These are phyloP conservation scores for Saturnispora dispora DNA, from an alignment of 805 yeast genomes.

Conservation along the genomic window DNA sequence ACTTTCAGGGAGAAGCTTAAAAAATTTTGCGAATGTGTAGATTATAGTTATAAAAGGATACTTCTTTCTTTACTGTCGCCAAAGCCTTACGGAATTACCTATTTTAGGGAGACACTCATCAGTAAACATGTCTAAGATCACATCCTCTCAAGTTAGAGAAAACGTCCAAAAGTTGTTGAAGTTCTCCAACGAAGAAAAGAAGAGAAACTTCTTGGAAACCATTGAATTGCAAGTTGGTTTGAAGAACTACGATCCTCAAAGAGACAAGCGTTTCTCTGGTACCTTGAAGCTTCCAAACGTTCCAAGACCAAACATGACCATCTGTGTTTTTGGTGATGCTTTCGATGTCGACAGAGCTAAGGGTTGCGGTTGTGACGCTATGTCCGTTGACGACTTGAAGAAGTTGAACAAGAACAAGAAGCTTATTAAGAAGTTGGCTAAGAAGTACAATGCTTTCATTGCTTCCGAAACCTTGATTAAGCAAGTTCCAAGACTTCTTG, in stretches of 20 bases:
- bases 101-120: slow-evolving; percentile 66
- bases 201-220: slow-evolving; percentile 99
- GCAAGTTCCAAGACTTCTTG: slow-evolving; percentile 99
- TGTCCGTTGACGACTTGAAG: slow-evolving; percentile 99
- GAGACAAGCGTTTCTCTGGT: slow-evolving; percentile 99
- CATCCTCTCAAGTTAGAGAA: slow-evolving; percentile 91
- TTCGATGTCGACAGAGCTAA: slow-evolving; percentile 99
- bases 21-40: background rate
- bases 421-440: slow-evolving; percentile 98
- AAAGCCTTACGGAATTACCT: slow-evolving; percentile 35
- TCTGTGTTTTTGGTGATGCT: slow-evolving; percentile 99
- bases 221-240: slow-evolving; percentile 99
- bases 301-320: slow-evolving; percentile 99
- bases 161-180: slow-evolving; percentile 87
- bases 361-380: slow-evolving; percentile 98
- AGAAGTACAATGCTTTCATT: slow-evolving; percentile 99
- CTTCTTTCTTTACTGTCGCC: slow-evolving; percentile 34
- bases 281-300: slow-evolving; percentile 95
- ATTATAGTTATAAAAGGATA: background rate
- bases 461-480: slow-evolving; percentile 99
- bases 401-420: slow-evolving; percentile 99
- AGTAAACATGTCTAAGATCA: slow-evolving; percentile 68
- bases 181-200: slow-evolving; percentile 89
- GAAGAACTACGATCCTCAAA: slow-evolving; percentile 99
- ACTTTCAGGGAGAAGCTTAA: background rate